Conservation (phyloP, 345 rosid genomes). For the Brassica nigra region DNA sequence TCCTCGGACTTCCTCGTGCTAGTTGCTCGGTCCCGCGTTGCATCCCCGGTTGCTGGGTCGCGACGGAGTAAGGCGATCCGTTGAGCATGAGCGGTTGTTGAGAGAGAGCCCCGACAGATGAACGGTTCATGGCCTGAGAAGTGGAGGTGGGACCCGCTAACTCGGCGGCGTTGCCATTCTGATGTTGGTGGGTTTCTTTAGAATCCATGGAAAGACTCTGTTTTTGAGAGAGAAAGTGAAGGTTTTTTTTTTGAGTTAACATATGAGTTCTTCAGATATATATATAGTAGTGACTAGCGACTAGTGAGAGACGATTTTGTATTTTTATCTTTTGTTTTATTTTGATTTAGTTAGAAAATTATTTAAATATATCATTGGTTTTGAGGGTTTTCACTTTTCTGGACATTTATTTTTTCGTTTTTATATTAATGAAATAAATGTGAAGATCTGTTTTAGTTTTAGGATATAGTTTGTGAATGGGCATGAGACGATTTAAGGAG, state of each 20-base stretch:
- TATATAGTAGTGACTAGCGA: constrained; percentile 8
- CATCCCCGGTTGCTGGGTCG: neutral
- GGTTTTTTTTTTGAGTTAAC: neutral
- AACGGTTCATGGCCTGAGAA: neutral
- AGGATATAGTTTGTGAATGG: constrained; percentile 9
- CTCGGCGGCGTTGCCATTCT: neutral
- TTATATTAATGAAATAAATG: neutral
- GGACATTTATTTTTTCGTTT: constrained; percentile 8
- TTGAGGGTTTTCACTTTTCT: constrained; percentile 4
- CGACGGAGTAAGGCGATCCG: neutral
- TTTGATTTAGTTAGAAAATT: neutral
- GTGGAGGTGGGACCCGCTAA: neutral
- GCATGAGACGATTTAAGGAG: neutral
- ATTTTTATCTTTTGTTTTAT: neutral
- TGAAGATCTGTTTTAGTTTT: neutral
- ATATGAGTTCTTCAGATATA: neutral
- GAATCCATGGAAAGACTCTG: neutral
- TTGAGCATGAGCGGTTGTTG: neutral
- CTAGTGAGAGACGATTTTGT: constrained; percentile 20
- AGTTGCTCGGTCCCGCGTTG: neutral
- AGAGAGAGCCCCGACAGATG: neutral
- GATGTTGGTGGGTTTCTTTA: neutral
- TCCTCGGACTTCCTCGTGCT: neutral
- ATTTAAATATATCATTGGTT: neutral
- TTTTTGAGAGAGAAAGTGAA: neutral